A percentile compares a stretch with the other conserved stretches of the same genome.
phyloP scores from a whole-genome alignment of 2,329 filamentous ascomycete genomes.

The Decorospora gaudefroyi region DNA sequence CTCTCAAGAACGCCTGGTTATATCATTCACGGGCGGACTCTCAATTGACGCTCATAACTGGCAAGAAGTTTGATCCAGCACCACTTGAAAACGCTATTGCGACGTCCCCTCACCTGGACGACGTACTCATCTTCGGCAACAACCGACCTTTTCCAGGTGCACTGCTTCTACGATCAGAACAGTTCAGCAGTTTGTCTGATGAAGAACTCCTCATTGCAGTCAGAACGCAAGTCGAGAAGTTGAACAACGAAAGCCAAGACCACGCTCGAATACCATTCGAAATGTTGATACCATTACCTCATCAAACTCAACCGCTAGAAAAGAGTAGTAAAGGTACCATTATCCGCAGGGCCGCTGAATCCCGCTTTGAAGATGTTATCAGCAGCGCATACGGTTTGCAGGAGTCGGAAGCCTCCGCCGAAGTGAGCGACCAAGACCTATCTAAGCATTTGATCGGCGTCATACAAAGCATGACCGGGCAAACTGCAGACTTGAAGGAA shows the following conservation, averaged over 20 bases:
- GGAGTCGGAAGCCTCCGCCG: constrained; percentile 14
- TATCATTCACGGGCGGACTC: constrained; percentile 66
- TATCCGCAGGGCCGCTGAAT: constrained; percentile 58
- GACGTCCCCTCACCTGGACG: constrained; percentile 53
- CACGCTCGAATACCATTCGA: constrained; percentile 57
- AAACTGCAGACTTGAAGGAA: constrained; percentile 30
- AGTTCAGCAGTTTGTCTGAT: constrained; percentile 34
- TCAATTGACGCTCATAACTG: constrained; percentile 65
- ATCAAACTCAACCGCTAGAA: constrained; percentile 48
- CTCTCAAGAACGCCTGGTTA: constrained; percentile 61
- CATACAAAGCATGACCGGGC: constrained; percentile 30
- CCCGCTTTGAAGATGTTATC: constrained; percentile 55
- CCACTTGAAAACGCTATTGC: constrained; percentile 62
- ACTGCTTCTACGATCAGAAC: constrained; percentile 56
- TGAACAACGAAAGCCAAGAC: constrained; percentile 57
- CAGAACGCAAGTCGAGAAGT: constrained; percentile 51
- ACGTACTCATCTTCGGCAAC: constrained; percentile 66
- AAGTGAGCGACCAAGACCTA: constrained; percentile 39
- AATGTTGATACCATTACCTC: constrained; percentile 57
- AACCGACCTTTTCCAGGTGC: constrained; percentile 60
- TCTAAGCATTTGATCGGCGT: constrained; percentile 24
- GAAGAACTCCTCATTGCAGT: constrained; percentile 50
- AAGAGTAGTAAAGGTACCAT: constrained; percentile 69
- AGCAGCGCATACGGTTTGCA: constrained; percentile 51
- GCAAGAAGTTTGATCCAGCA: constrained; percentile 70